Evolutionary conservation across 2,329 filamentous ascomycete species (phyloP).

Genomic region (Epichloe brachyelytri): DNA sequence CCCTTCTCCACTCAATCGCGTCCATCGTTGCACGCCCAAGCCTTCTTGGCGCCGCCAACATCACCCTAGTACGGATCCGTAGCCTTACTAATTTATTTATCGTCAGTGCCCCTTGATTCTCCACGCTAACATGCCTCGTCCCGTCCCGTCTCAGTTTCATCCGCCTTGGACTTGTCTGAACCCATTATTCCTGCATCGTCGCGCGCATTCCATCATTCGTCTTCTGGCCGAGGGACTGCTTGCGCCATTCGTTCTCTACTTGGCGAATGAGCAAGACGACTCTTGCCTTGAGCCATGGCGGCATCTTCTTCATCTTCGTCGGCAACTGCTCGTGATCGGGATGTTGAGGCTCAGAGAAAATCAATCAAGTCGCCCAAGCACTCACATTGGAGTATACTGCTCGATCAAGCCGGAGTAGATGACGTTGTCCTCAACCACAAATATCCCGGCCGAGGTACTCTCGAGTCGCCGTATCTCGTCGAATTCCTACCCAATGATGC

Average conservation of each 20-base stretch:
- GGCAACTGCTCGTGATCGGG: conserved; percentile 17
- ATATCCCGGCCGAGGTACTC: conserved; percentile 50
- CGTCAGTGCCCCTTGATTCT: no score
- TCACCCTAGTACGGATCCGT: no score
- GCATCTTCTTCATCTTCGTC: background rate
- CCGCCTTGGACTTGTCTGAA: background rate
- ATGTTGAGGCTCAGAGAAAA: conserved; percentile 29
- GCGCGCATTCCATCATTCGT: background rate
- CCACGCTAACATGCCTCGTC: no score
- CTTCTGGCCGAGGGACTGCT: background rate
- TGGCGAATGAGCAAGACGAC: background rate
- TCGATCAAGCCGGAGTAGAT: conserved; percentile 45
- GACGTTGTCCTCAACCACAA: conserved; percentile 40
- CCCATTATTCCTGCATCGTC: background rate
- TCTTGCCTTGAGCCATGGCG: conserved; percentile 4
- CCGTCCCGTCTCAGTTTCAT: no score
- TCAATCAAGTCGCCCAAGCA: conserved; percentile 15
- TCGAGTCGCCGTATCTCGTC: conserved; percentile 54
- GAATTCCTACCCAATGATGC: conserved; percentile 54
- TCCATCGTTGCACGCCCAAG: no score
- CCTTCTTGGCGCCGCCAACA: no score
- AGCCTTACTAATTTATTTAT: no score
- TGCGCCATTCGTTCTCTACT: background rate
- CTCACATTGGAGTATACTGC: conserved; percentile 38
- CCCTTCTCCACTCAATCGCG: no score